These are phyloP conservation scores for Pestalotiopsis sp. DNA, from an alignment of 2,329 filamentous ascomycete genomes.

Conservation along the genomic window DNA sequence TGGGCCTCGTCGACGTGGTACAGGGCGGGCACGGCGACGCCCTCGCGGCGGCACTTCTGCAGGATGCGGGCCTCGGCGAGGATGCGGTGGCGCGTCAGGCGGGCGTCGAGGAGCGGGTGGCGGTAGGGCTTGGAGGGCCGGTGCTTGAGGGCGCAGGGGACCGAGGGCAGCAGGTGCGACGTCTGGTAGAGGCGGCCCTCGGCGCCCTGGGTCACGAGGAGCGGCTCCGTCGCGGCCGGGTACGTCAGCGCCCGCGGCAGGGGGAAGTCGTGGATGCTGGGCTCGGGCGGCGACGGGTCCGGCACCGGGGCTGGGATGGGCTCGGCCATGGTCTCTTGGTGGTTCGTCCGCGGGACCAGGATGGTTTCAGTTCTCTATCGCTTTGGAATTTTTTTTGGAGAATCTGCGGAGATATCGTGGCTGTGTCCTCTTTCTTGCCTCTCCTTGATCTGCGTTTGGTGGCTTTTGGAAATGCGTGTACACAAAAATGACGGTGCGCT, in stretches of 20 bases:
- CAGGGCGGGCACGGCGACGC: slow-evolving; percentile 79
- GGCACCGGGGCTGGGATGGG: slow-evolving; percentile 15
- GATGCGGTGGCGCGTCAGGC: slow-evolving; percentile 83
- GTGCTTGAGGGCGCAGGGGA: slow-evolving; percentile 83
- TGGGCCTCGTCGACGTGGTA: slow-evolving; percentile 64
- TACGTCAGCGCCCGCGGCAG: slow-evolving; percentile 67
- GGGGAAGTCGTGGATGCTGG: slow-evolving; percentile 34
- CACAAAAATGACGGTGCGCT: not conserved
- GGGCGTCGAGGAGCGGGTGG: slow-evolving; percentile 83
- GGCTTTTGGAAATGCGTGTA: not conserved
- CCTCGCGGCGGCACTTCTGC: slow-evolving; percentile 74
- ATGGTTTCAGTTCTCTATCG: not conserved
- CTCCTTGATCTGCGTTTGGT: not conserved
- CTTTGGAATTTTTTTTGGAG: not conserved
- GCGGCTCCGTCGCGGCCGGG: slow-evolving; percentile 58
- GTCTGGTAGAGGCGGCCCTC: slow-evolving; percentile 93
- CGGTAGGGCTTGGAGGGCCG: slow-evolving; percentile 89
- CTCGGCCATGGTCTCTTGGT: slow-evolving; percentile 11
- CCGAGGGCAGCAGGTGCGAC: slow-evolving; percentile 68
- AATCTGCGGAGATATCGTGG: not conserved
- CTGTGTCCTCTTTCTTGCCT: not conserved
- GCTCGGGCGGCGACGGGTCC: not conserved
- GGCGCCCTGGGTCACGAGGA: slow-evolving; percentile 86
- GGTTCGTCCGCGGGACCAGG: not conserved
- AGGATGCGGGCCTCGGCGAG: slow-evolving; percentile 87